phyloP scores from a whole-genome alignment of 371 early-diverging fungal genomes.

The Mucor ambiguus region DNA sequence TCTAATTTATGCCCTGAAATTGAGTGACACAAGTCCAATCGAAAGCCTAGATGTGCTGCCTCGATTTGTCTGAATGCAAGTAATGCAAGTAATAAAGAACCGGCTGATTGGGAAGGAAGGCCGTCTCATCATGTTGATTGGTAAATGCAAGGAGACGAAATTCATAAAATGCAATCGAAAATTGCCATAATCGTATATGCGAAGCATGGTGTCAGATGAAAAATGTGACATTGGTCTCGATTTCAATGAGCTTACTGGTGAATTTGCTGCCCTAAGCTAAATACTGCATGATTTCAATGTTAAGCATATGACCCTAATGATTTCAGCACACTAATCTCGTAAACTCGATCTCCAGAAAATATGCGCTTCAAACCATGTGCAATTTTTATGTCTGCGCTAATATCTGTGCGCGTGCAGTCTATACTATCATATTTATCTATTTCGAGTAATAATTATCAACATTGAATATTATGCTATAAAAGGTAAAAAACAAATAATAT shows the following conservation, averaged over 20 bases:
- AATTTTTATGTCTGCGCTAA: not conserved
- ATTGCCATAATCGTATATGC: not conserved
- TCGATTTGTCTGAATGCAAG: conserved; percentile 28
- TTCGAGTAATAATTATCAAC: not conserved
- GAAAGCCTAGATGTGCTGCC: conserved; percentile 25
- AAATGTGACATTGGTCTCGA: not conserved
- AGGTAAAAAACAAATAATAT: too few species aligned
- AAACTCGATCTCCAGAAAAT: too few species aligned
- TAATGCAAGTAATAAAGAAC: not conserved
- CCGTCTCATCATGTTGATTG: not conserved
- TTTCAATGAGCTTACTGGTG: not conserved
- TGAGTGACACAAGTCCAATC: conserved; percentile 34
- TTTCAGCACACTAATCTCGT: too few species aligned
- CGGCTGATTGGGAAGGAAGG: not conserved
- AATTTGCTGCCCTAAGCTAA: too few species aligned
- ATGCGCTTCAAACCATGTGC: too few species aligned
- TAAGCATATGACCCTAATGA: too few species aligned
- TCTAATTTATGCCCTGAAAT: conserved; percentile 36
- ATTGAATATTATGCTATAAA: not conserved
- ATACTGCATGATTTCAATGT: too few species aligned
- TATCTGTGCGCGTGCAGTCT: not conserved
- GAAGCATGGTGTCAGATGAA: not conserved
- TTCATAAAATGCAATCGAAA: not conserved
- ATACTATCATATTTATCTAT: not conserved
- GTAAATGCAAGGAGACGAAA: not conserved